Evolutionary conservation across 768 basidiomycete genomes (phyloP), one percentile per base, ranked within the genome.

Genomic region (Coprinellus micaceus): DNA sequence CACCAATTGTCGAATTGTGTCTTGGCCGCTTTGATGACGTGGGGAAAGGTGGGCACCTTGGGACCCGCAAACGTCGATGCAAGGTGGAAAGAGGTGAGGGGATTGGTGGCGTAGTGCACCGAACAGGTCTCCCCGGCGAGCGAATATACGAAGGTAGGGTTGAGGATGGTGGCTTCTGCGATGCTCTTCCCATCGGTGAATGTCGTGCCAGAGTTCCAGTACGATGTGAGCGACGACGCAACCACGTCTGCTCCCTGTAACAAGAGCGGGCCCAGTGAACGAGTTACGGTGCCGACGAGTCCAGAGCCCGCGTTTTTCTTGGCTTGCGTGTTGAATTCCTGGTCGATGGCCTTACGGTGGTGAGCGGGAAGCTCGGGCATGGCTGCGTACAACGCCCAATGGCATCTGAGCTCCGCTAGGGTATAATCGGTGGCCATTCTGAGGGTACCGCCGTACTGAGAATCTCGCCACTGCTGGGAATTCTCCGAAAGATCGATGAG

Each of bases 81-180:
- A n/a, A 77, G 68, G 58, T 80, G 77, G 60, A 82, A 81, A 6
- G 72, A 57, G 4, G 63, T 29, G 2, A 77, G 54, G 5, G 77
- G 80, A 56, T 78, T 72, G 3, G 74, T 74, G 7, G 72, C 78
- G 56, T 80, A 77, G 52, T 81, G 77, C 1, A 80, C 69, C 10
- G 66, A 60, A 57, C 69, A 79, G 2, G 63, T 69, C 58, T 69
- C 64, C 9, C 77, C 78, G 12, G 61, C 66, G 10, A 67, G 60
- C 2, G 74, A 74, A 59, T 76, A 79, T 0, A 72, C 70, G 46
- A 80, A 80, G 0, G 77, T 78, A 2, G 80, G 81, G 58, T 82
- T 82, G 26, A 74, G 43, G 22, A 71, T 56, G 2, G 62, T 74
- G 3, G 61, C 54, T 36, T 45, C 41, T 3, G 40, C n/a, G 9